Evolutionary conservation across 1,284 basidiomycete species (phyloP), one percentile per base, ranked within the genome.

Genomic region (Hymenochaete sp.): DNA sequence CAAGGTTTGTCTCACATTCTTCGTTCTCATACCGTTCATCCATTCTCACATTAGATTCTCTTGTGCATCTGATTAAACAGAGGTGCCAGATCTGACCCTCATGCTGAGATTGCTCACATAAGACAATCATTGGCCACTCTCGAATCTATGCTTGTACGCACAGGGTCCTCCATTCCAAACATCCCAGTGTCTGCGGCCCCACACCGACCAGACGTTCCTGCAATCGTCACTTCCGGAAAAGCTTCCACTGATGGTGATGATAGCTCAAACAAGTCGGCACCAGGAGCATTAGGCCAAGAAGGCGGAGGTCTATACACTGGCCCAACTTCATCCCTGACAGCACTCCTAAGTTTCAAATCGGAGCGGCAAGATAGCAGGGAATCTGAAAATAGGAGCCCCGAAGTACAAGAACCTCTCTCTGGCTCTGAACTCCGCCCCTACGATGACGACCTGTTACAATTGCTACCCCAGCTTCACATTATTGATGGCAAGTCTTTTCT

Each of bases 41-140:
- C 22, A 27, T 40, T 36, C 14, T 28, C 6, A 24, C 26, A 41
- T 19, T 4, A 16, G 25, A 25, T 3, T 10, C 14, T 27, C 47
- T 50, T 72, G 28, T 14, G 14, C 9, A 9, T 31, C 28, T 31
- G 28, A 31, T 14, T n/a, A 8, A 6, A 55, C 68, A 71, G 56
- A 65, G 67, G 53, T 71, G 47, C 38, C 37, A 44, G 73, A 46
- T 70, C 84, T 50, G 83, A 87, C 63, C 79, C 82, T 41, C 72
- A 77, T 39, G 72, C 76, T 51, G 82, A 86, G 60, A 76, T 87
- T 48, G 71, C 76, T 22, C 75, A 79, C 40, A 72, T 87, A 35
- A 76, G 85, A 18, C 80, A 84, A 54, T 83, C 82, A 1, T 71
- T 86, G 42, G 73, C 73, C 24, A 71, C 82, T 38, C 72, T 87